phyloP scores from a whole-genome alignment of 1,139 yeast genomes.

The Blastobotrys serpentis region DNA sequence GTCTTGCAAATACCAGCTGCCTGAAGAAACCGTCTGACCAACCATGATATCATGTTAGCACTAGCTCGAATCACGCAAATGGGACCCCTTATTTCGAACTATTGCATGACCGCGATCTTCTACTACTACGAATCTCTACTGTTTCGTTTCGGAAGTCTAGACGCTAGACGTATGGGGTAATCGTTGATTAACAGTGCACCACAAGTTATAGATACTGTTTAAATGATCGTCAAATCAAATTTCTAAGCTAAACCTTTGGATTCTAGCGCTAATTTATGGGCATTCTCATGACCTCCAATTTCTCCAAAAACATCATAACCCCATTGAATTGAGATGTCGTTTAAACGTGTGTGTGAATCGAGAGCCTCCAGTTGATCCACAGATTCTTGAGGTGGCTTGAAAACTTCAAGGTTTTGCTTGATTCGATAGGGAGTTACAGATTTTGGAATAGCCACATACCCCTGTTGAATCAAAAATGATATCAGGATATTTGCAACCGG shows the following conservation, averaged over 20 bases:
- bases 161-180: no score
- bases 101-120: no score
- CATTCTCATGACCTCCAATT: constrained; percentile 59
- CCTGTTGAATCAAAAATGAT: constrained; percentile 43
- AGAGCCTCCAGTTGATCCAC: constrained; percentile 60
- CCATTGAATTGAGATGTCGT: constrained; percentile 25
- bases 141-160: not conserved
- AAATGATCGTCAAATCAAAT: no score
- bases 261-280: constrained; percentile 8
- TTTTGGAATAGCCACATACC: constrained; percentile 69
- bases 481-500: constrained; percentile 47
- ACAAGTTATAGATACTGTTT: no score
- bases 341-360: constrained; percentile 62
- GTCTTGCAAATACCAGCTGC: no score
- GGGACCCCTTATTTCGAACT: not conserved
- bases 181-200: no score
- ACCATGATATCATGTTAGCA: not conserved
- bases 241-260: not conserved
- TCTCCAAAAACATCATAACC: constrained; percentile 27
- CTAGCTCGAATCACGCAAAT: not conserved
- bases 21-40: no score
- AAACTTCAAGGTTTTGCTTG: constrained; percentile 46
- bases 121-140: not conserved
- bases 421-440: constrained; percentile 55
- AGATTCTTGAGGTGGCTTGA: constrained; percentile 47